Base-by-base conservation (phyloP, 2,329 filamentous ascomycete species). In the Periconia sp. region DNA sequence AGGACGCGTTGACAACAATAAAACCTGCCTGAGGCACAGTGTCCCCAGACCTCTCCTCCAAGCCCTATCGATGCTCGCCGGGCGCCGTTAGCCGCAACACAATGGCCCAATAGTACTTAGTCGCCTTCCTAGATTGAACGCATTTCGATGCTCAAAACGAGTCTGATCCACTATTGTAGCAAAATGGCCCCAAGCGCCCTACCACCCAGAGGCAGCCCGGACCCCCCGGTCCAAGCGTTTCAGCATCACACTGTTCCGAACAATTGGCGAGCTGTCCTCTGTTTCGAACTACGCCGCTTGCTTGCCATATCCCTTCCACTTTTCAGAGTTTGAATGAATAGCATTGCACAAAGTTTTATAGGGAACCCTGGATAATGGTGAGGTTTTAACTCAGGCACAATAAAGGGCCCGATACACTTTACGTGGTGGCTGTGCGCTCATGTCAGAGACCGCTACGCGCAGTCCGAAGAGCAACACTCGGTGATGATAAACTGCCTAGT, bases 241-340 rank as follows among this genome's bases (percentile, higher is more conserved):
- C 67, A 68, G 60, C 53, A 61, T 63, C 57, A 60, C 58, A 68
- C 60, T 57, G 44, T 49, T 62, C 59, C 54, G 64, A 59, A 58
- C 53, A 53, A 37, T 37, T 37, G 5, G 15, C 33, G 13, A n/a
- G 11, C 33, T 37, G 33, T 37, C 33, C 33, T 37, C 33, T 37
- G 33, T 37, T 37, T 37, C 33, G 6, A 56, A 46, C 41, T 11
- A n/a, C 33, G 33, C 33, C 33, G 33, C 33, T 37, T 37, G 18
- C 15, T 37, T 37, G 33, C 33, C 13, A 52, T 47, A 46, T 52
- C 45, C 55, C 33, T 37, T 11, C 33, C 33, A 14, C 15, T 37
- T n/a, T 37, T 37, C 33, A 6, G 33, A 14, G 15, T n/a, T 37
- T n/a, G 33, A 37, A 13, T 37, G 33, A 13, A 27, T 27, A 3